phyloP scores from a whole-genome alignment of 2,329 filamentous ascomycete genomes.

The Exophiala sideris region DNA sequence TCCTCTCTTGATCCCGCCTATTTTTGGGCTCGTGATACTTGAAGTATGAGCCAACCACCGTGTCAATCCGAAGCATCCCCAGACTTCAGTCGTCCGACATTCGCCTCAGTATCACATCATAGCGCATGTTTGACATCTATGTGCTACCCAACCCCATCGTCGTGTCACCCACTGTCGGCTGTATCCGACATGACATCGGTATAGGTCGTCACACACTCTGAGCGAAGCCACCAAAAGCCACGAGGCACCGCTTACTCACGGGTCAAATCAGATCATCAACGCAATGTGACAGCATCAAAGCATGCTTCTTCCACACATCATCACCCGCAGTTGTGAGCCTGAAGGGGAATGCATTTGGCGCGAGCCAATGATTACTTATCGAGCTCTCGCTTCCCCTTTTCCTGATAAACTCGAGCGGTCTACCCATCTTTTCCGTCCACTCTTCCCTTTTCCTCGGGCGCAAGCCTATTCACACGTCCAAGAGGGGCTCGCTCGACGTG shows the following conservation, averaged over 20 bases:
- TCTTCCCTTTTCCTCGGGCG: too few species aligned
- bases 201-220: not conserved
- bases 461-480: not conserved
- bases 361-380: not conserved
- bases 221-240: not conserved
- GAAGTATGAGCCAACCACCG: not conserved
- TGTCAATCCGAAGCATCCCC: not conserved
- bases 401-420: not conserved
- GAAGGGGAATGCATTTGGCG: not conserved
- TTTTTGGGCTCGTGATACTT: not conserved
- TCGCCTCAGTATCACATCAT: constrained; percentile 1
- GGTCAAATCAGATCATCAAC: not conserved
- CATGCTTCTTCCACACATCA: not conserved
- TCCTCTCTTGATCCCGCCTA: not conserved
- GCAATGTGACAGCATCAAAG: not conserved
- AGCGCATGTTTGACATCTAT: not conserved
- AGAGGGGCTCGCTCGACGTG: too few species aligned
- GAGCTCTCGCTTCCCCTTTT: not conserved
- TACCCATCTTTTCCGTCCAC: not conserved
- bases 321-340: not conserved
- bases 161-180: not conserved
- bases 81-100: not conserved
- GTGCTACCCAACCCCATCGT: not conserved
- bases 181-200: not conserved
- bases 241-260: constrained; percentile 12